Conservation (phyloP, 768 basidiomycete genomes). For the Podaxis sp. region DNA sequence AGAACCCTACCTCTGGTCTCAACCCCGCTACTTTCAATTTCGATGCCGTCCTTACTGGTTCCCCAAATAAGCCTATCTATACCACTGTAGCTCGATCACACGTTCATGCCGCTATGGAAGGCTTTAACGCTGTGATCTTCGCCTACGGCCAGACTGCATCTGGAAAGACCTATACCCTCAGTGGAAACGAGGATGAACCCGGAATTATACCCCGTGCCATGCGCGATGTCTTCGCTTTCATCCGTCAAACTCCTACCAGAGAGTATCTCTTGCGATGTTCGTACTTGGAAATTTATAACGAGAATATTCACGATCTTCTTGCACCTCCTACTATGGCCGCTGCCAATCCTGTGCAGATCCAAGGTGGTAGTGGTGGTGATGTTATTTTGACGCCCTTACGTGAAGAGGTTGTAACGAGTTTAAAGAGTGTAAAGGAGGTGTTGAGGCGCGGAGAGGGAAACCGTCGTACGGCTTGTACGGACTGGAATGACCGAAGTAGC, state of each 20-base stretch:
- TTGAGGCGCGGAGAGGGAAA: constrained; percentile 84
- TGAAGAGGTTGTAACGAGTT: constrained; percentile 92
- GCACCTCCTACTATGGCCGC: constrained; percentile 59
- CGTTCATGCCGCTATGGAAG: constrained; percentile 92
- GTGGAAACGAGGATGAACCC: constrained; percentile 79
- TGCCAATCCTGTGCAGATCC: constrained; percentile 68
- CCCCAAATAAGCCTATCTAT: constrained; percentile 79
- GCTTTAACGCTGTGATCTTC: constrained; percentile 94
- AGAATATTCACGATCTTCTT: constrained; percentile 83
- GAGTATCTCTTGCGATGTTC: constrained; percentile 96
- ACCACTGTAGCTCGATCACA: constrained; percentile 74
- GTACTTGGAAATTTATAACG: constrained; percentile 98
- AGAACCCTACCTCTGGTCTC: constrained; percentile 34
- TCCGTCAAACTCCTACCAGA: constrained; percentile 71
- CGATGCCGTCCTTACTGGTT: constrained; percentile 75
- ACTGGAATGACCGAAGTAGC: constrained; percentile 97
- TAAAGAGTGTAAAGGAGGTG: constrained; percentile 84
- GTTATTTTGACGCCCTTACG: constrained; percentile 72
- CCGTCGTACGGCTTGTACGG: constrained; percentile 91
- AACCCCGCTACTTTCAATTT: constrained; percentile 53
- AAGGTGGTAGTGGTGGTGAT: constrained; percentile 63
- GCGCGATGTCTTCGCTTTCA: constrained; percentile 87
- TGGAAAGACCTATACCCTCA: constrained; percentile 60
- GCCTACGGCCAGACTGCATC: constrained; percentile 89
- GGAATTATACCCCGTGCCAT: constrained; percentile 94